Conservation (phyloP, 2,329 filamentous ascomycete genomes). For the Aspergillus pseudoglaucus region DNA sequence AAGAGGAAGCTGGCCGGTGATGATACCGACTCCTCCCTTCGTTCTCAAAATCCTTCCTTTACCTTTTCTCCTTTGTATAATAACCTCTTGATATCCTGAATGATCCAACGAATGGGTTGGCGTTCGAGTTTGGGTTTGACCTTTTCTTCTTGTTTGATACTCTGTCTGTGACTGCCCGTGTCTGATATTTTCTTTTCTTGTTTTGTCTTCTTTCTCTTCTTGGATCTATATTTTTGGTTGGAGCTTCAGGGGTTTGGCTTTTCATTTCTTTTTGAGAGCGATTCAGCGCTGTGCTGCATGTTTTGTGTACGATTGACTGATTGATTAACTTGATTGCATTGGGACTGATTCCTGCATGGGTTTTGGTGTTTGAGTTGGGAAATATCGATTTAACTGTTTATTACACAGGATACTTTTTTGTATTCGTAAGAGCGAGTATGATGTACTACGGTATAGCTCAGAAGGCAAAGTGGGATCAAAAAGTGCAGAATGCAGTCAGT, state of each 20-base stretch:
- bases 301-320: not conserved
- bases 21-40: slow-evolving; percentile 8
- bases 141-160: slow-evolving; percentile 2
- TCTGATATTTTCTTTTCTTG: slow-evolving; percentile 2
- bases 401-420: too few relatives aligned
- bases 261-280: slow-evolving; percentile 5
- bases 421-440: not conserved
- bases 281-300: slow-evolving; percentile 11
- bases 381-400: not conserved
- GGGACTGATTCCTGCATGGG: not conserved
- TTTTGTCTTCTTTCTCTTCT: too few relatives aligned
- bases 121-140: slow-evolving; percentile 6
- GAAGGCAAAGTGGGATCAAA: too few relatives aligned
- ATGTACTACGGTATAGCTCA: not conserved
- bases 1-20: slow-evolving; percentile 33
- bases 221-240: slow-evolving; percentile 8
- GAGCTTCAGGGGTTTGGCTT: slow-evolving; percentile 1
- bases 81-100: slow-evolving; percentile 18
- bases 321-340: slow-evolving; percentile 3
- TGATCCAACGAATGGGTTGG: slow-evolving; percentile 14
- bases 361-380: not conserved
- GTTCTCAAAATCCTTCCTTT: slow-evolving; percentile 18
- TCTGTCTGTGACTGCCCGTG: slow-evolving; percentile 1
- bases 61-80: slow-evolving; percentile 13
- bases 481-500: too few relatives aligned